Evolutionary conservation across 352 stramenopile species (phyloP), one percentile per base, ranked within the genome.

Genomic region (Phytopythium litorale): DNA sequence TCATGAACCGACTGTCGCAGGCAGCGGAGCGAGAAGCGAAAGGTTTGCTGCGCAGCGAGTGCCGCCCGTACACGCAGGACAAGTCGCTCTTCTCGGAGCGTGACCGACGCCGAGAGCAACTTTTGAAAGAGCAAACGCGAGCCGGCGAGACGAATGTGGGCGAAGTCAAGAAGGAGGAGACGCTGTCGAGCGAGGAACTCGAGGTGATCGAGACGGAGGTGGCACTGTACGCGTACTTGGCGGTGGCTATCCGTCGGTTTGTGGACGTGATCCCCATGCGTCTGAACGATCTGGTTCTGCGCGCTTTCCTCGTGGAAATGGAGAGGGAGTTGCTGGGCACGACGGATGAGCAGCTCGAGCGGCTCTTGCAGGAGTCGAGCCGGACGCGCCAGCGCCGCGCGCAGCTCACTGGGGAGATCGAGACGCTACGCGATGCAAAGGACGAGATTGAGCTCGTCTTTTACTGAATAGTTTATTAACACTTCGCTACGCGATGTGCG

Each of bases 61-160:
- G 65, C 1, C 72, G 72, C 13, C 72, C 72, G 19, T 80, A 77
- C 45, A 83, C 69, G 3, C 75, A 84, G 53, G 67, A 79, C 45
- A 32, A 50, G 7, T 52, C 66, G n/a, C 62, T 84, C 32, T 77
- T 77, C 53, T n/a, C 42, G 0, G 55, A 71, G 9, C 43, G 77
- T 23, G 66, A 70, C 38, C 18, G 64, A 12, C 56, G 69, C 49
- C 63, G 71, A 0, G 16, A 66, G 37, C 25, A 43, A 28, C 32
- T 48, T 16, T 40, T 76, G 30, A 46, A 73, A 16, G 46, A 70
- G 35, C 61, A 16, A 16, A 38, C 16, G 3, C 28, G 8, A 28
- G 3, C 15, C 12, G 50, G 21, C 12, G 50, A 38, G 18, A 23
- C 21, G 25, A 15, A 16, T 15, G 6, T 9, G 33, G 7, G 43